Conservation (phyloP, 768 basidiomycete species). For the Rhizopogon roseolus region DNA sequence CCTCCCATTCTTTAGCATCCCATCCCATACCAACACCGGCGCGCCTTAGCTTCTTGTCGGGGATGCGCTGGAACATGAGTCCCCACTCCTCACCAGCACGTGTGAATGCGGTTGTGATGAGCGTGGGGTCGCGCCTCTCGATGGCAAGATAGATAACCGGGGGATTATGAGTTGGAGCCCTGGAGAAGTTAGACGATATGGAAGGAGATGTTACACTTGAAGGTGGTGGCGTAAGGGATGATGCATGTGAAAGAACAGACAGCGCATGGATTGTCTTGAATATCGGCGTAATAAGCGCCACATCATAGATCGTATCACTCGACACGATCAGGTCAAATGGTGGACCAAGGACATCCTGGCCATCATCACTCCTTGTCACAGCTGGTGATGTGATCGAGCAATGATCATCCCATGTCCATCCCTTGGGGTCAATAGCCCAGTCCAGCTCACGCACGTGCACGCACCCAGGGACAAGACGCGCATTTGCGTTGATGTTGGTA, state of each 20-base stretch:
- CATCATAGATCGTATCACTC: slow-evolving; percentile 77
- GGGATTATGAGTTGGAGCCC: background rate
- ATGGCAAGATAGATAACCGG: slow-evolving; percentile 44
- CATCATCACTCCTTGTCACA: background rate
- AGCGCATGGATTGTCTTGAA: slow-evolving; percentile 61
- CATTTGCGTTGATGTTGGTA: slow-evolving; percentile 56
- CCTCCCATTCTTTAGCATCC: slow-evolving; percentile 72
- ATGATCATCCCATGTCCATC: slow-evolving; percentile 49
- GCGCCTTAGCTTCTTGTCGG: slow-evolving; percentile 52
- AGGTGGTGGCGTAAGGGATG: slow-evolving; percentile 40
- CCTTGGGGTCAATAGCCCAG: slow-evolving; percentile 54
- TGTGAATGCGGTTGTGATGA: slow-evolving; percentile 55
- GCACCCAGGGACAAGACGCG: slow-evolving; percentile 30
- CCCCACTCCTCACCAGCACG: slow-evolving; percentile 52
- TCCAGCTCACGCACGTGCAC: slow-evolving; percentile 65
- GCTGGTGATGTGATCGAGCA: slow-evolving; percentile 30
- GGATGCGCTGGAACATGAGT: slow-evolving; percentile 55
- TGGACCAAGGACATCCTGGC: slow-evolving; percentile 30
- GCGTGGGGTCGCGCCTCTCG: slow-evolving; percentile 69
- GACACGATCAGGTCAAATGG: slow-evolving; percentile 77
- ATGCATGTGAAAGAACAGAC: slow-evolving; percentile 31
- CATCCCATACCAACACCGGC: slow-evolving; percentile 56
- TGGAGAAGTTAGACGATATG: background rate
- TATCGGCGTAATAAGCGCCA: slow-evolving; percentile 60
- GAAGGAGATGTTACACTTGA: background rate